A percentile compares a stretch with the other conserved stretches of the same genome.
Evolutionary conservation across 1,139 yeast genomes (phyloP).

Genomic region (Candida tetrigidarum): DNA sequence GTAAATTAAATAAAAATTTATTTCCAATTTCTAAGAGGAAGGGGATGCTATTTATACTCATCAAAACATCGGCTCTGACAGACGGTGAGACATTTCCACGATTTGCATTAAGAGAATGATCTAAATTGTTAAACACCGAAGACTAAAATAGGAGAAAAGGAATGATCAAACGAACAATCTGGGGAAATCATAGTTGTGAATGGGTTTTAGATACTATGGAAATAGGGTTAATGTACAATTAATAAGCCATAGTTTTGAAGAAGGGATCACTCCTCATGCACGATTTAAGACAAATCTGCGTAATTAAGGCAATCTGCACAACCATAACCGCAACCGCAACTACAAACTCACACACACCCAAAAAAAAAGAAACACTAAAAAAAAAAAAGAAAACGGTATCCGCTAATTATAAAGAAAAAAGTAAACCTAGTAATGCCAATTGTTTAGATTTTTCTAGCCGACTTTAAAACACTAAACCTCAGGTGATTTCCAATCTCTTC

Average conservation of each 20-base stretch:
- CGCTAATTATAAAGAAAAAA: too few relatives aligned
- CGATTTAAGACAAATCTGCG: neutral
- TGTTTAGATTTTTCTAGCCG: too few relatives aligned
- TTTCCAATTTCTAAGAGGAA: neutral
- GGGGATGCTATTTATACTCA: neutral
- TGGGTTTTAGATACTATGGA: neutral
- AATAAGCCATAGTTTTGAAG: neutral
- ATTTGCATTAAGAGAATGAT: neutral
- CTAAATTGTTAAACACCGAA: neutral
- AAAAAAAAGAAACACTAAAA: too few relatives aligned
- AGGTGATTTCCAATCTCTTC: too few relatives aligned
- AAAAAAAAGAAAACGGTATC: too few relatives aligned
- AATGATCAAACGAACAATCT: constrained; percentile 3
- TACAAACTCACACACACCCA: too few relatives aligned
- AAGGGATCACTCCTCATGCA: constrained; percentile 1
- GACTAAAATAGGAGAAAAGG: neutral
- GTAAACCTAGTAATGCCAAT: too few relatives aligned
- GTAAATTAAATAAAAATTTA: too few relatives aligned
- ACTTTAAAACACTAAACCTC: too few relatives aligned
- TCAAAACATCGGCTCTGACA: neutral
- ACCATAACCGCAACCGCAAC: too few relatives aligned
- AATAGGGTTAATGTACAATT: neutral
- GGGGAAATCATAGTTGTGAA: too few relatives aligned
- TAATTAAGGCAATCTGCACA: too few relatives aligned
- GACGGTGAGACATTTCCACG: neutral